Base-by-base conservation (phyloP, 2,329 filamentous ascomycete genomes). In the Trichophaea hybrida region DNA sequence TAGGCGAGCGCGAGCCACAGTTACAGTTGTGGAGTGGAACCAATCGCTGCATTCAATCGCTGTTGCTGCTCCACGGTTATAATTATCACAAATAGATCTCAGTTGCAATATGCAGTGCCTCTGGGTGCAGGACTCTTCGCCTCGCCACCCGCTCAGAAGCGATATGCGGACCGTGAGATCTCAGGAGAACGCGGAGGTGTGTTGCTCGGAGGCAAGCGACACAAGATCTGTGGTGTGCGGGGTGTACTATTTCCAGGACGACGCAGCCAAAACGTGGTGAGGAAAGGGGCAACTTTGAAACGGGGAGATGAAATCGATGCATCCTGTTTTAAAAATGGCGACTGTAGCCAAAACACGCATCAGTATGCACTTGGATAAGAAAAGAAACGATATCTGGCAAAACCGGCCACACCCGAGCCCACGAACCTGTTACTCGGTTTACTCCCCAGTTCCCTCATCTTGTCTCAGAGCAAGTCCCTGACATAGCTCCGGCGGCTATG, bases 401-500 rank as follows among this genome's bases (percentile, higher is more conserved):
- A 51, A 15, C 15, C 48, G 48, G 48, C 31, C 31, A 51, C 5
- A 17, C 44, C 51, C 51, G 50, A 17, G 43, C 61, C 58, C 43
- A 52, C 43, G 55, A 61, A 58, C 58, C 54, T 43, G 60, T 64
- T 64, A 62, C 62, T 60, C 55, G 60, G 60, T 60, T 58, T 58
- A 37, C 52, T 33, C 38, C 38, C 7, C 43, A 37, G 40, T 13
- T 55, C 54, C 54, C 37, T 35, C 44, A 33, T 33, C 55, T 57
- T 48, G n/a, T 15, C 55, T n/a, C 32, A 51, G 15, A 32, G 55
- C 31, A 24, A 33, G 13, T 6, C 24, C 15, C 46, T 48, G n/a
- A 15, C 4, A n/a, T 48, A 31, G 13, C 8, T 15, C 15, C 31
- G 33, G 40, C 40, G 55, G 17, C 48, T 51, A 51, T 51, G 6